phyloP scores from a whole-genome alignment of 108 stramenopile species.

The Fistulifera pelliculosa region DNA sequence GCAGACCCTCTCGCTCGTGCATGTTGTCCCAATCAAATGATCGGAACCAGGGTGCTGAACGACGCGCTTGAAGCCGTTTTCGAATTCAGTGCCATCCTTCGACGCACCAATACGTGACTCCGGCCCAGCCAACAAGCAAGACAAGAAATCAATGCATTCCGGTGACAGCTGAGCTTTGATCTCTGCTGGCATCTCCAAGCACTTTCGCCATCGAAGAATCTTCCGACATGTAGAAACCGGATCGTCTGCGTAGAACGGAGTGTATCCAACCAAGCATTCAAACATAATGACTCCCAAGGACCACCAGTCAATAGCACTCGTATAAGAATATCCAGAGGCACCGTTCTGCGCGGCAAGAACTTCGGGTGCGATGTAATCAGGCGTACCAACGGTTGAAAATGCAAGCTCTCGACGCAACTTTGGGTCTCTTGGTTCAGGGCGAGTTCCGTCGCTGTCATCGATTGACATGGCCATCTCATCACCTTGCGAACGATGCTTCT shows the following conservation, averaged over 20 bases:
- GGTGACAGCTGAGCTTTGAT: conserved; percentile 61
- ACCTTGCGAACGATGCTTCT: conserved; percentile 41
- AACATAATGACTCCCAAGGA: conserved; percentile 99
- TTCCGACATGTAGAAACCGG: conserved; percentile 97
- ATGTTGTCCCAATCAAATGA: conserved; percentile 83
- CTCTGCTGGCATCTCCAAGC: conserved; percentile 81
- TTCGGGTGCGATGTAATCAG: conserved; percentile 99
- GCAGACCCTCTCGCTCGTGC: conserved; percentile 58
- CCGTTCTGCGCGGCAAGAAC: conserved; percentile 92
- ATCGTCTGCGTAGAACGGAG: conserved; percentile 99
- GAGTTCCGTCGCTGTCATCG: conserved; percentile 40
- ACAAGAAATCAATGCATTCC: conserved; percentile 85
- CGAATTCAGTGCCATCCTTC: conserved; percentile 65
- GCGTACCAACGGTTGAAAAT: conserved; percentile 98
- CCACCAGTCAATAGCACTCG: conserved; percentile 99
- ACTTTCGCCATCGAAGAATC: conserved; percentile 85
- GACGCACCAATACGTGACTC: conserved; percentile 79
- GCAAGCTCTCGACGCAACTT: conserved; percentile 88
- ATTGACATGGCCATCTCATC: conserved; percentile 82
- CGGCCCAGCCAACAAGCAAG: conserved; percentile 76
- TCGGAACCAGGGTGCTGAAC: conserved; percentile 86
- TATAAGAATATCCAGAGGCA: conserved; percentile 89
- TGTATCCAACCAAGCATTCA: conserved; percentile 99
- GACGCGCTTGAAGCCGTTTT: conserved; percentile 81
- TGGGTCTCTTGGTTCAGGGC: conserved; percentile 28